Evolutionary conservation across 2,329 filamentous ascomycete genomes (phyloP).

Genomic region (Penicillium sp.): DNA sequence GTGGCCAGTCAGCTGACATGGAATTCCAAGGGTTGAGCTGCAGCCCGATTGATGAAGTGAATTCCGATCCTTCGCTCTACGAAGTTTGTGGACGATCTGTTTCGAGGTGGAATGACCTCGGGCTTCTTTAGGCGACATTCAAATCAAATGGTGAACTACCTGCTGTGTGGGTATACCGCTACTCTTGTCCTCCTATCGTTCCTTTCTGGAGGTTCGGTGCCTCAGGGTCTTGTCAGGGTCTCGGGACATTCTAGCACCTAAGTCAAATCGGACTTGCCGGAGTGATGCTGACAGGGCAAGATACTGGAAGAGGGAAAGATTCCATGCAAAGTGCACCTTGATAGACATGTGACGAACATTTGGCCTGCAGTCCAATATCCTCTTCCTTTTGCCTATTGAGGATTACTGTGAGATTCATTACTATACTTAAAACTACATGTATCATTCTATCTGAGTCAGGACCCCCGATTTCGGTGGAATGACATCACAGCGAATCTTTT

Average conservation of each 20-base stretch:
- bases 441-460: not conserved
- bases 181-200: not conserved
- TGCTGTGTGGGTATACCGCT: not conserved
- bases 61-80: slow-evolving; percentile 3
- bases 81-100: slow-evolving; percentile 7
- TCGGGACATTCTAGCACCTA: not conserved
- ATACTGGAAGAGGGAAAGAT: not conserved
- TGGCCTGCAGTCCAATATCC: not conserved
- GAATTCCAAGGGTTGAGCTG: slow-evolving; percentile 12
- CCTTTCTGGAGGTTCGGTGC: not conserved
- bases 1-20: slow-evolving; percentile 21
- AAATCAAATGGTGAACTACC: not conserved
- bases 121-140: slow-evolving; percentile 1
- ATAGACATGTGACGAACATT: not conserved
- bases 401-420: not conserved
- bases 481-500: slow-evolving; percentile 19
- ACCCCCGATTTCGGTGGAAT: slow-evolving; percentile 1
- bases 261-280: not conserved
- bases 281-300: not conserved
- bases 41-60: slow-evolving; percentile 16
- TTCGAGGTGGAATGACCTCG: slow-evolving; percentile 1
- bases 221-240: not conserved
- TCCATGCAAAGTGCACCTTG: not conserved
- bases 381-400: not conserved
- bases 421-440: not conserved